phyloP scores from a whole-genome alignment of 2,329 filamentous ascomycete species.

The Plenodomus biglobosus region DNA sequence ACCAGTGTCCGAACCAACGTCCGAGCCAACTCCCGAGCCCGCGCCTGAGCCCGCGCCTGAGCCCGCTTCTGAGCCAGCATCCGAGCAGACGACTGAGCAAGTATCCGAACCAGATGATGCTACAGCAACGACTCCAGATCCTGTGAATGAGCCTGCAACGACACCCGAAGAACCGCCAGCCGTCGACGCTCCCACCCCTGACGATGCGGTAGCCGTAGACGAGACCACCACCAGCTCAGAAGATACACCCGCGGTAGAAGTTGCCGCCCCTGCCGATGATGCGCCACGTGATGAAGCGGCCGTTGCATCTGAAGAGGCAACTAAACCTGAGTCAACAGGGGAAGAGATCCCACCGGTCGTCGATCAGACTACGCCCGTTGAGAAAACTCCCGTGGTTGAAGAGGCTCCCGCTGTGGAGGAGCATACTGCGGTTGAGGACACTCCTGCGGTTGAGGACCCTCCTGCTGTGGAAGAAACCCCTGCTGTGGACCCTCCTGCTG shows the following conservation, averaged over 20 bases:
- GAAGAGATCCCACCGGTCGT: no score
- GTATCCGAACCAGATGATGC: background rate
- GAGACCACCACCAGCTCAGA: background rate
- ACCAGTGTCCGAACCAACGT: background rate
- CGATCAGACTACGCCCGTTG: background rate
- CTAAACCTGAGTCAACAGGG: no score
- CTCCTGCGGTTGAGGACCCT: background rate
- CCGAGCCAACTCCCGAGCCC: background rate
- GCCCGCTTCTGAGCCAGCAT: background rate
- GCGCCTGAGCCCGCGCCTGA: no score
- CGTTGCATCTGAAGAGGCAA: no score
- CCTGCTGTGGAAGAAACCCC: background rate
- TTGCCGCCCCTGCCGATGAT: no score
- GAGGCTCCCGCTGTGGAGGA: no score
- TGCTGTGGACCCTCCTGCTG: background rate
- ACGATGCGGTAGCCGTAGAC: slow-evolving; percentile 1
- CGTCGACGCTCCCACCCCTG: background rate
- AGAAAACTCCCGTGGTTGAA: background rate
- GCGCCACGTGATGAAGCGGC: no score
- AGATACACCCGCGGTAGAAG: background rate
- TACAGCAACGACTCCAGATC: background rate
- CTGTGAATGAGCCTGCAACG: background rate
- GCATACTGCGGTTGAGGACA: background rate
- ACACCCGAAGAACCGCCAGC: background rate
- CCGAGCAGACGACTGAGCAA: no score